Conservation (phyloP, 805 yeast species). For the Pichia membranifaciens region DNA sequence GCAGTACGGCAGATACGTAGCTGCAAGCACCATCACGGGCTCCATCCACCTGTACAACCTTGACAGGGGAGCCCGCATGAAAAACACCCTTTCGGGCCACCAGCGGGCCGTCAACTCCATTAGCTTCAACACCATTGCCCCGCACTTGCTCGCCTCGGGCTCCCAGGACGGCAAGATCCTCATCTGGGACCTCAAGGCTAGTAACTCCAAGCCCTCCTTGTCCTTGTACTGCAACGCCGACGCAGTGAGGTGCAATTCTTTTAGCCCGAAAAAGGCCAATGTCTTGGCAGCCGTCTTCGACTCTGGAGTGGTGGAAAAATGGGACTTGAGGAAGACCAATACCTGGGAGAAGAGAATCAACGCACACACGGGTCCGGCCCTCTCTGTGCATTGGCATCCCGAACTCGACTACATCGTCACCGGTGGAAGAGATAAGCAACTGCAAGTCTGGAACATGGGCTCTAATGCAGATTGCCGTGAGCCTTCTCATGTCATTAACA, state of each 20-base stretch:
- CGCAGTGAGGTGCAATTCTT: conserved; percentile 54
- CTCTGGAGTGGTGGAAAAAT: conserved; percentile 78
- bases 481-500: conserved; percentile 68
- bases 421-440: conserved; percentile 86
- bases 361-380: conserved; percentile 89
- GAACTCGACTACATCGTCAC: conserved; percentile 73
- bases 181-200: conserved; percentile 63
- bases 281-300: conserved; percentile 79
- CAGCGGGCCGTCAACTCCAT: conserved; percentile 42
- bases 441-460: conserved; percentile 68
- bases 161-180: conserved; percentile 78
- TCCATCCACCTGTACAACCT: conserved; percentile 34
- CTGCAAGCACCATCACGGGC: conserved; percentile 43
- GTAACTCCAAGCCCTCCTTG: conserved; percentile 40
- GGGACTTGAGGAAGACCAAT: conserved; percentile 71
- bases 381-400: conserved; percentile 86
- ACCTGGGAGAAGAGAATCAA: conserved; percentile 65
- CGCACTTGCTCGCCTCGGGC: conserved; percentile 48
- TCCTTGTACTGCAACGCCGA: conserved; percentile 63
- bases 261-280: conserved; percentile 46
- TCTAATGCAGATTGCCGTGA: conserved; percentile 32
- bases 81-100: conserved; percentile 35
- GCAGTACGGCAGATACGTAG: conserved; percentile 34
- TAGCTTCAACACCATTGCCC: conserved; percentile 35
- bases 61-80: conserved; percentile 26